Conservation (phyloP, 441 rosid species). For the Erysimum cheiri region DNA sequence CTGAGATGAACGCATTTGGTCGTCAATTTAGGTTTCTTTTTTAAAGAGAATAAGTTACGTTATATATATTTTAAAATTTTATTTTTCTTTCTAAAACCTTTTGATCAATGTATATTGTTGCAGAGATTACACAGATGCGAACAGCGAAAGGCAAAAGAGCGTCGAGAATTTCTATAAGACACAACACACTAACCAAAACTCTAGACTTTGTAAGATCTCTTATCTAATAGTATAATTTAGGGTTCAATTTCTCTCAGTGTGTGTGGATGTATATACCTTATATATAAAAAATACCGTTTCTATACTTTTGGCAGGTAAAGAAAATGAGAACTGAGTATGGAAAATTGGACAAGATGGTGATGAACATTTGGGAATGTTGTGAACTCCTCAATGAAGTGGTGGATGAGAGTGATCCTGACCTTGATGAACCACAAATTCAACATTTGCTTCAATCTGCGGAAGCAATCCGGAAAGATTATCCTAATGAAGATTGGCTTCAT, state of each 20-base stretch:
- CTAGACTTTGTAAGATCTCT: slow-evolving; percentile 59
- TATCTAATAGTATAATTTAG: not conserved
- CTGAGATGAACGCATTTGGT: slow-evolving; percentile 57
- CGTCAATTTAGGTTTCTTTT: slow-evolving; percentile 50
- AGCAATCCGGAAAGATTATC: slow-evolving; percentile 81
- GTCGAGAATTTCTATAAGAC: slow-evolving; percentile 72
- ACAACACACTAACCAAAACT: slow-evolving; percentile 81
- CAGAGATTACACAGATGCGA: slow-evolving; percentile 67
- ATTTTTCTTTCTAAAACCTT: not conserved
- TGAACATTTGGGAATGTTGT: slow-evolving; percentile 96
- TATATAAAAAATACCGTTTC: not conserved
- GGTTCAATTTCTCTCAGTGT: not conserved
- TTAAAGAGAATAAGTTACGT: not conserved
- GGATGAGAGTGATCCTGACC: slow-evolving; percentile 90
- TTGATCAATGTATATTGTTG: slow-evolving; percentile 2
- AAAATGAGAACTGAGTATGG: slow-evolving; percentile 64
- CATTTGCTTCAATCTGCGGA: slow-evolving; percentile 92
- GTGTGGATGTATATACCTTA: no score
- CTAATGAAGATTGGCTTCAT: slow-evolving; percentile 88
- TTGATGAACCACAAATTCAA: slow-evolving; percentile 92
- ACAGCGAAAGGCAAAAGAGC: slow-evolving; percentile 59
- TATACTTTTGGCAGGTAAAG: slow-evolving; percentile 56
- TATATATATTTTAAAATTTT: not conserved
- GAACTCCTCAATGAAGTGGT: slow-evolving; percentile 78
- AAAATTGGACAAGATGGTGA: slow-evolving; percentile 64